phyloP scores from a whole-genome alignment of 768 basidiomycete species.

The Macrocybe gigantea region DNA sequence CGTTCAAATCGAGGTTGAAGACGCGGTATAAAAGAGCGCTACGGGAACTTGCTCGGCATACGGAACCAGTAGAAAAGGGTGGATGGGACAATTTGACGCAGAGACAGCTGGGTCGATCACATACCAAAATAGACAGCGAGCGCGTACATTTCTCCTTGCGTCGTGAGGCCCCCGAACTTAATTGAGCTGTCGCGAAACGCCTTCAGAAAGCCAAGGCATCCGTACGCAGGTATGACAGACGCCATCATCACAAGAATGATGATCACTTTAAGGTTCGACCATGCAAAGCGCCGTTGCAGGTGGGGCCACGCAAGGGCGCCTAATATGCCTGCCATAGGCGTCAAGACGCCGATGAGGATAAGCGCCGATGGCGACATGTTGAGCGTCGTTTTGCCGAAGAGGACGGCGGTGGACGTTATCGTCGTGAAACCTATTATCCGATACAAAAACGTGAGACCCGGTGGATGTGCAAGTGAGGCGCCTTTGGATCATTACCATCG shows the following conservation, averaged over 20 bases:
- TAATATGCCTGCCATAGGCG: slow-evolving; percentile 70
- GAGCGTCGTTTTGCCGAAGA: slow-evolving; percentile 88
- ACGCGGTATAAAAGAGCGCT: neutral
- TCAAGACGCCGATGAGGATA: slow-evolving; percentile 74
- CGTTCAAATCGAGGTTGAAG: neutral
- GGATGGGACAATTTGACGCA: slow-evolving; percentile 10
- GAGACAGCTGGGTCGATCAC: slow-evolving; percentile 10
- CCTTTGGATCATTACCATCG: slow-evolving; percentile 52
- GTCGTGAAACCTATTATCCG: slow-evolving; percentile 74
- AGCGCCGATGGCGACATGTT: slow-evolving; percentile 75
- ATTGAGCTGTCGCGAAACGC: slow-evolving; percentile 35
- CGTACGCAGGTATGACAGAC: slow-evolving; percentile 69
- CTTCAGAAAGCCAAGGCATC: slow-evolving; percentile 72
- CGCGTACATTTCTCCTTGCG: slow-evolving; percentile 78
- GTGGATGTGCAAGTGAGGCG: neutral
- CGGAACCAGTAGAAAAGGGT: too few species aligned
- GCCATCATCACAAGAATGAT: slow-evolving; percentile 62
- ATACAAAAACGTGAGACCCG: neutral
- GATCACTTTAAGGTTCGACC: slow-evolving; percentile 66
- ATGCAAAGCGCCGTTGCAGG: slow-evolving; percentile 58
- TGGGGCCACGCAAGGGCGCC: slow-evolving; percentile 81
- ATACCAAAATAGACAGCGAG: slow-evolving; percentile 76
- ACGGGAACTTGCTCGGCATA: too few species aligned
- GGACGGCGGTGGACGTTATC: slow-evolving; percentile 84
- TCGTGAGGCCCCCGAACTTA: slow-evolving; percentile 70